Evolutionary conservation across 1,284 basidiomycete species (phyloP), one percentile per base, ranked within the genome.

Genomic region (Heliocybe sulcata): DNA sequence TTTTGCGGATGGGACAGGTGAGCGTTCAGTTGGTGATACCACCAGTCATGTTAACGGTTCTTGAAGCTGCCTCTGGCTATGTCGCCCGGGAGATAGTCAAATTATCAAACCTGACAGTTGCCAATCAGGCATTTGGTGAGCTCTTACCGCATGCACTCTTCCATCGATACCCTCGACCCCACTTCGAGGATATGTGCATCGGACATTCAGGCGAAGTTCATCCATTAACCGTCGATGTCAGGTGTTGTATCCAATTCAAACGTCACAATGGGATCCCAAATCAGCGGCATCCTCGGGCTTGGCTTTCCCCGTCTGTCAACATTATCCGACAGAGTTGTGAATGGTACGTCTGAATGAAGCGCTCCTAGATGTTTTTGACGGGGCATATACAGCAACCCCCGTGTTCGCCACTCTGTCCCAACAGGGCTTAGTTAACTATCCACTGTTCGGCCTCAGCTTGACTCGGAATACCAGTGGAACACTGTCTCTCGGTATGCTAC

Each of bases 221-320:
- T 22, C 29, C 8, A 3, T 47, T 55, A 56, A n/a, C 57, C 54
- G 25, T 35, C 6, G 10, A 35, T 52, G 33, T 57, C 52, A 87
- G 85, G 81, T 19, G 61, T 90, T 55, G 75, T 85, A 50, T 82
- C 79, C 2, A 64, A 75, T 25, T 82, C 82, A 19, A 87, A 85
- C 63, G 75, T 90, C 31, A 75, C 79, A 14, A 69, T 90, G 58
- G 68, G 70, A 16, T 80, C 86, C 62, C 67, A 85, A 53, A 73
- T 82, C 11, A 90, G 86, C 59, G 88, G 88, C 2, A 66, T 91
- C 42, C 65, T 91, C 10, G 88, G 88, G 31, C 69, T 91, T 20
- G 87, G 88, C 0, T 91, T 91, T 65, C 75, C 86, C 26, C 77
- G 88, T 26, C 72, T 90, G 26, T 90, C 89, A 1, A 72, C 75